Percentiles rank a stretch among this genome's conserved stretches.
These are phyloP conservation scores for Solanum pinnatisectum DNA, from an alignment of 257 asterid species.

Conservation along the genomic window DNA sequence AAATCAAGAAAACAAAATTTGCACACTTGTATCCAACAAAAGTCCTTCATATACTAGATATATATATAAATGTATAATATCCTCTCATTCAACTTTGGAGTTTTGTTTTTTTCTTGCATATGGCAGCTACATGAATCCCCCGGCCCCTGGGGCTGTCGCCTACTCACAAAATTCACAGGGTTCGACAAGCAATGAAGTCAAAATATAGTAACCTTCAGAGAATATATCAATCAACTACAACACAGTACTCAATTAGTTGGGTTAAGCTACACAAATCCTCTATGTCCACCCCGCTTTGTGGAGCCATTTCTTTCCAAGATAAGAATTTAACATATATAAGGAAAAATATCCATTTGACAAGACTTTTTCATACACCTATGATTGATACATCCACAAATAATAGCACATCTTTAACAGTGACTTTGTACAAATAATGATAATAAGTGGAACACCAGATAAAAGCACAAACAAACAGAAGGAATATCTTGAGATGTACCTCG, in stretches of 20 bases:
- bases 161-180: neutral
- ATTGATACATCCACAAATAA: neutral
- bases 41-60: neutral
- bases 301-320: neutral
- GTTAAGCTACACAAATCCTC: neutral
- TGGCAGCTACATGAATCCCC: neutral
- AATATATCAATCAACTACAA: neutral
- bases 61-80: neutral
- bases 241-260: neutral
- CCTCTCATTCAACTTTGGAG: neutral
- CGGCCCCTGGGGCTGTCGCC: neutral
- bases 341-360: neutral
- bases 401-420: too few relatives aligned
- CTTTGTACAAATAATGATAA: neutral
- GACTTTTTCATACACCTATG: neutral
- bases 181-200: neutral
- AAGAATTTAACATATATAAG: neutral
- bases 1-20: neutral
- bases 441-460: neutral
- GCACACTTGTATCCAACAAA: neutral
- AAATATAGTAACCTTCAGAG: neutral
- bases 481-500: conserved; percentile 23
- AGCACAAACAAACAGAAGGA: too few relatives aligned
- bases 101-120: neutral
- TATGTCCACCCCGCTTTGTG: neutral